A percentile compares a stretch with the other conserved stretches of the same genome.
These are phyloP conservation scores for Populus alba DNA, from an alignment of 345 rosid species.

Conservation along the genomic window DNA sequence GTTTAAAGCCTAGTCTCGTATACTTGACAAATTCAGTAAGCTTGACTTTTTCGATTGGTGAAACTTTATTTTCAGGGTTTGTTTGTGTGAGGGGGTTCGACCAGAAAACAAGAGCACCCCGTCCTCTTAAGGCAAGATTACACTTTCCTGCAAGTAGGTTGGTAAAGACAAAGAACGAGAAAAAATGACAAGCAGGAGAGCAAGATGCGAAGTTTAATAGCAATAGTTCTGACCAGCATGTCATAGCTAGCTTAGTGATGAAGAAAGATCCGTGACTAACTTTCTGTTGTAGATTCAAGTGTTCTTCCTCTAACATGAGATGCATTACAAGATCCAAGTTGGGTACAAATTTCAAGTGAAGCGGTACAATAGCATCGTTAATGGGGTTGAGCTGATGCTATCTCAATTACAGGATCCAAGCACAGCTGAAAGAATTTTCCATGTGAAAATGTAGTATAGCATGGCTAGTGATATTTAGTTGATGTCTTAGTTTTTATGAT, in stretches of 20 bases:
- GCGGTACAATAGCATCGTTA: background rate
- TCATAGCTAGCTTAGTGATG: constrained; percentile 20
- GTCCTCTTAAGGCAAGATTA: constrained; percentile 72
- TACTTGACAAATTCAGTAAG: background rate
- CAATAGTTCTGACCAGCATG: constrained; percentile 13
- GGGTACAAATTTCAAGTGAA: background rate
- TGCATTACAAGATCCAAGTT: background rate
- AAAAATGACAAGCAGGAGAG: constrained; percentile 12
- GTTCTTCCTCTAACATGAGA: constrained; percentile 30
- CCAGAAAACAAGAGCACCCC: constrained; percentile 66
- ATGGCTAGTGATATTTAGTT: constrained; percentile 12
- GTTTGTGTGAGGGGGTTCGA: constrained; percentile 94
- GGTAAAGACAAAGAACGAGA: constrained; percentile 34
- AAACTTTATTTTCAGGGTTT: constrained; percentile 52
- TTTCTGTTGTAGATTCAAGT: constrained; percentile 33
- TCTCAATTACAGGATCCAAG: background rate
- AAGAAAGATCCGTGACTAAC: constrained; percentile 28
- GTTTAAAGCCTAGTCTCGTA: background rate
- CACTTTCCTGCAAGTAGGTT: constrained; percentile 64
- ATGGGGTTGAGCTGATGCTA: background rate
- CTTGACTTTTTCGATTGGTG: background rate
- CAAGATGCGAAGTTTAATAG: constrained; percentile 12
- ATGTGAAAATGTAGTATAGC: background rate
- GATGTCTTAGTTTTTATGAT: background rate
- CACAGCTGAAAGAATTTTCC: constrained; percentile 9